Evolutionary conservation across 2,329 filamentous ascomycete genomes (phyloP), one percentile per base, ranked within the genome.

Genomic region (Davidsoniella virescens): DNA sequence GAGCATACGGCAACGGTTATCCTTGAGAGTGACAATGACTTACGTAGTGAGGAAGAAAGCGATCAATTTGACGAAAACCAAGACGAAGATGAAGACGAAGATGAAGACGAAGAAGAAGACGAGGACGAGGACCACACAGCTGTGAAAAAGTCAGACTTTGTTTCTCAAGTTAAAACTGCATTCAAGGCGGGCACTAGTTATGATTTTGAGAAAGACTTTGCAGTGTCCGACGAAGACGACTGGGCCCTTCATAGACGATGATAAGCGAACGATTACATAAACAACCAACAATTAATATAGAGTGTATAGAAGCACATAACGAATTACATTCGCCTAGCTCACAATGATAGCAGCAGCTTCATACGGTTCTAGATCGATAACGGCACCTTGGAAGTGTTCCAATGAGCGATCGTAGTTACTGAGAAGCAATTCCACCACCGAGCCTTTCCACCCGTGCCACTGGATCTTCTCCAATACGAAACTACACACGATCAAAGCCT

Each of bases 401-500:
- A 59, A 25, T 2, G 55, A 59, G 55, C 60, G 64, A 4, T 58
- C 62, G 10, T 50, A 53, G 14, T 63, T 58, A 42, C 61, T 65
- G n/a, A 63, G 51, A 25, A 68, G 45, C 7, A 68, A 58, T 52
- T 65, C 62, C 38, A 57, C 55, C 17, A 60, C 60, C 52, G 56
- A 55, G 9, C 54, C 54, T 3, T 57, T 56, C 43, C 59, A 43
- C 25, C 17, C 29, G 20, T 6, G n/a, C 65, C 66, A 66, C 4
- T 52, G 53, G 2, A 65, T 61, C 2, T 54, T 47, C 37, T 63
- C 58, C 4, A 53, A 55, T 1, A 63, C 61, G 49, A 68, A 68
- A 58, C 67, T 68, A 53, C 63, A 66, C 10, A 62, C 61, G 2
- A 68, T 53, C 16, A 68, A 57, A 5, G 63, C 66, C 6, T 56